These are phyloP conservation scores for Capsella bursapastoris DNA, from an alignment of 345 rosid species.

Conservation along the genomic window DNA sequence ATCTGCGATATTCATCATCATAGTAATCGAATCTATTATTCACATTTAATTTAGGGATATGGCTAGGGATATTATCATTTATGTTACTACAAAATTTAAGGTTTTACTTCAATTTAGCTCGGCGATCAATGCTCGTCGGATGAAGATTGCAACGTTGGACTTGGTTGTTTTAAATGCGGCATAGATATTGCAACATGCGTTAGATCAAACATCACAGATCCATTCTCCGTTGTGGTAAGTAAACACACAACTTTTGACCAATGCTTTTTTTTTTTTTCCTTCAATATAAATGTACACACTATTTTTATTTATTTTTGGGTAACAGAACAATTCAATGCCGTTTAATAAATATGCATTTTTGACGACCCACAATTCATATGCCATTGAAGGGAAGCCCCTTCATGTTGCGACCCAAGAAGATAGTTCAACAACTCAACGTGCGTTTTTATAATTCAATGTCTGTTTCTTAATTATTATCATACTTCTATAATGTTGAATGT, in stretches of 20 bases:
- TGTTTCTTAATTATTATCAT: no score
- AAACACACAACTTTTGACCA: neutral
- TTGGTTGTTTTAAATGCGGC: constrained; percentile 48
- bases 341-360: constrained; percentile 64
- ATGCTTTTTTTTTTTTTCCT: no score
- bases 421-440: constrained; percentile 64
- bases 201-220: constrained; percentile 49
- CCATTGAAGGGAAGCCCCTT: constrained; percentile 47
- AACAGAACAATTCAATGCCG: constrained; percentile 58
- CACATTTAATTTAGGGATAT: neutral
- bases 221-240: constrained; percentile 50
- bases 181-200: constrained; percentile 49
- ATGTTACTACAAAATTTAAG: constrained; percentile 7
- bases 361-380: constrained; percentile 66
- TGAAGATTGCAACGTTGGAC: constrained; percentile 46
- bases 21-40: neutral
- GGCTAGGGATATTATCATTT: neutral
- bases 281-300: no score
- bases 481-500: neutral
- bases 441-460: neutral
- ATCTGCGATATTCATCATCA: neutral
- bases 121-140: constrained; percentile 47
- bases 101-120: constrained; percentile 29
- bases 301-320: neutral
- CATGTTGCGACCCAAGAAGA: constrained; percentile 79